Base-by-base conservation (phyloP, 805 yeast genomes). In the Candida sakaeoensis region DNA sequence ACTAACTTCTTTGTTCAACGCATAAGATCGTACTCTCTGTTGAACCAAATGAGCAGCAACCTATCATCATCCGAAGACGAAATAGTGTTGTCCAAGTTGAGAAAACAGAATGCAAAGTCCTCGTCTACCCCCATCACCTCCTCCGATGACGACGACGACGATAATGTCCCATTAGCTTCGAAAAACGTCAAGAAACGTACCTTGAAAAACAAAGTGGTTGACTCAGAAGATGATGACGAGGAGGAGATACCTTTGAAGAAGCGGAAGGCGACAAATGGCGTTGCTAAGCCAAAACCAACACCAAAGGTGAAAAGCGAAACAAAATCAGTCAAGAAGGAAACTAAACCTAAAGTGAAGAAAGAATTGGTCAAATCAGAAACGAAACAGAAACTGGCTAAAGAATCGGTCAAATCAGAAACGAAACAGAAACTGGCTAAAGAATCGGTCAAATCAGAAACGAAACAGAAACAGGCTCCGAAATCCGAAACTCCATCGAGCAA, bases 111-210 rank as follows among this genome's bases (percentile, higher is more conserved):
- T 3, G 12, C 12, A 17, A 27, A 24, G 3, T 36, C 40, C 10
- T 14, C 34, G 5, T 28, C 34, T 3, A 29, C 34, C 5, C 22
- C 40, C 2, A 33, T 33, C 9, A 29, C 28, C 6, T 36, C 40
- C 8, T 23, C 23, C 7, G 45, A 42, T 17, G 46, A 43, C 19
- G 15, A 29, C 26, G 34, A 12, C 19, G 40, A 40, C 27, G 51
- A 50, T 14, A 46, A 47, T 21, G 24, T 36, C 7, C 56, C 56
- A 2, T 32, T 52, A 18, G 46, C 37, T 14, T 24, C 35, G 5
- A 22, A 15, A 9, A 28, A 13, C 6, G n/a, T 27, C 13, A 36
- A 18, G 7, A 33, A 33, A 18, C 12, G 35, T 16, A 24, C 4
- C n/a, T 8, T 3, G 9, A 34, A 25, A n/a, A 34, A 15, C 15